phyloP scores from a whole-genome alignment of 805 yeast species.

The Nematodospora valgi region DNA sequence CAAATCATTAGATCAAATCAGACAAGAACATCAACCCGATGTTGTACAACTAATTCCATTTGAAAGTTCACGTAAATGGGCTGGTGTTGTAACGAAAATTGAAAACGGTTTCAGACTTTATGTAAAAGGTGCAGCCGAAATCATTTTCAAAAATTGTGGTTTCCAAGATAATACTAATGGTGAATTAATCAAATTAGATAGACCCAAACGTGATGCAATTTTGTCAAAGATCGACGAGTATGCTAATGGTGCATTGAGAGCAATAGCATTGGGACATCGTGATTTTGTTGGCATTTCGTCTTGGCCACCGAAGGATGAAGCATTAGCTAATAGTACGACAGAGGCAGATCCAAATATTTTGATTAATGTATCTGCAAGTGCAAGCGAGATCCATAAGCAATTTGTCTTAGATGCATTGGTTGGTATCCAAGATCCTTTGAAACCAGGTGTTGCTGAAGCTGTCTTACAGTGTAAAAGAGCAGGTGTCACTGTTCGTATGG shows the following conservation, averaged over 20 bases:
- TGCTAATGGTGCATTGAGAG: slow-evolving; percentile 80
- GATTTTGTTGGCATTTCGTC: slow-evolving; percentile 48
- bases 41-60: slow-evolving; percentile 80
- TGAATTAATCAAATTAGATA: slow-evolving; percentile 24
- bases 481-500: slow-evolving; percentile 96
- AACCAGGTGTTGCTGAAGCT: slow-evolving; percentile 87
- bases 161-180: slow-evolving; percentile 26
- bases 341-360: slow-evolving; percentile 28
- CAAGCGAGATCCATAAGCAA: slow-evolving; percentile 19
- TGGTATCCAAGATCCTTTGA: slow-evolving; percentile 93
- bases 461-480: slow-evolving; percentile 83
- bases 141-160: slow-evolving; percentile 63
- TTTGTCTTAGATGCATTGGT: slow-evolving; percentile 69
- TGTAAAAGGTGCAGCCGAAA: slow-evolving; percentile 94
- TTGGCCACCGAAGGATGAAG: slow-evolving; percentile 69
- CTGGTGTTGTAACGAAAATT: slow-evolving; percentile 65
- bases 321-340: slow-evolving; percentile 15
- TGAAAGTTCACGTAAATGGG: slow-evolving; percentile 91
- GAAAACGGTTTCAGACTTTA: slow-evolving; percentile 56
- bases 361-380: slow-evolving; percentile 19
- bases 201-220: slow-evolving; percentile 25
- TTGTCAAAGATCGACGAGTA: slow-evolving; percentile 43
- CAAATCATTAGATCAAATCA: slow-evolving; percentile 41
- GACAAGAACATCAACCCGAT: slow-evolving; percentile 19
- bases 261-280: slow-evolving; percentile 81